Base-by-base conservation (phyloP, 306 rosid genomes). In the Abrus pulchellus region DNA sequence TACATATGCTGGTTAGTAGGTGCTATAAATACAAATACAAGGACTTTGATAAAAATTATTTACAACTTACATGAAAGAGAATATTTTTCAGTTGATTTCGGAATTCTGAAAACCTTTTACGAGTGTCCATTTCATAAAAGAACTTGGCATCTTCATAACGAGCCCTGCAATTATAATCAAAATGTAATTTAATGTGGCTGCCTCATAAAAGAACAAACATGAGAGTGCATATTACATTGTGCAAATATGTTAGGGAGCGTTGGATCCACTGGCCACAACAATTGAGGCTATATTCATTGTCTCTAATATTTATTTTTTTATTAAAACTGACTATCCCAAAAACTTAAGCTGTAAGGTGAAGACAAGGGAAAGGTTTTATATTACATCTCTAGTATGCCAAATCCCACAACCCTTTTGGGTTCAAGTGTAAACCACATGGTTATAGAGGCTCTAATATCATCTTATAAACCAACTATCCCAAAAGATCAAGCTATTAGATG, bases 101-200 rank as follows among this genome's bases (percentile, higher is more conserved):
- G 66, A 92, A 93, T 80, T 94, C 97, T 40, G 91, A 85, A 84
- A 94, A 85, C 68, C 72, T 87, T 89, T 91, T 94, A 12, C 82
- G 78, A 6, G 92, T 90, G 81, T 94, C 97, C 83, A 87, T 76
- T 90, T 85, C 92, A 57, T 94, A 94, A 87, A 94, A 94, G 88
- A 94, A 94, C 72, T 92, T 94, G 1, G 99, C 99, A 92, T 94
- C 99, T 88, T 94, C 97, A 82, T 91, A 94, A 74, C 97, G 95
- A 68, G 99, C 97, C 82, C 97, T 94, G 89, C 87, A 92, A 76
- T 74, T 64, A 86, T 47, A 77, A 34, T 74, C 11, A 55, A 64
- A 43, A 65, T 7, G 55, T 32, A 32, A 79, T 32, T 61, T 20
- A 48, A 73, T 43, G 82, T 64, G 32, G 62, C 80, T 63, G 38